phyloP scores from a whole-genome alignment of 1,139 yeast species.

The Suhomyces guaymorum region DNA sequence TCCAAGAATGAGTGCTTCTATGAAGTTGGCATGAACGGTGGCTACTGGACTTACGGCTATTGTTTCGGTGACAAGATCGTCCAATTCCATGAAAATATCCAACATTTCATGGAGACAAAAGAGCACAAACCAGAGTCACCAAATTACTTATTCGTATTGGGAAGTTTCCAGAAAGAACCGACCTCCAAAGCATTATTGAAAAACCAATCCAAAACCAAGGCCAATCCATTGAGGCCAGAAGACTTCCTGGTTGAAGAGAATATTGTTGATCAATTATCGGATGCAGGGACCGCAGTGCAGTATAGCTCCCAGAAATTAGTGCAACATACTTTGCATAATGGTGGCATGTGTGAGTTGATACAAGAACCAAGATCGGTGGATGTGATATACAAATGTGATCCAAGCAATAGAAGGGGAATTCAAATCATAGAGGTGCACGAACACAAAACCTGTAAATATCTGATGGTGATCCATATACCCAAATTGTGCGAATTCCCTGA shows the following conservation, averaged over 20 bases:
- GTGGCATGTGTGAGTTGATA: conserved; percentile 75
- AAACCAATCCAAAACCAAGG: conserved; percentile 24
- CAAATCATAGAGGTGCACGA: conserved; percentile 53
- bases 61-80: conserved; percentile 56
- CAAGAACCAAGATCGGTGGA: conserved; percentile 61
- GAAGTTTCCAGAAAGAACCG: conserved; percentile 36
- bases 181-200: conserved; percentile 21
- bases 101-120: conserved; percentile 24
- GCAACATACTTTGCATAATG: conserved; percentile 56
- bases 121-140: conserved; percentile 40
- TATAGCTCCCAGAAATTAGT: conserved; percentile 34
- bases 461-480: conserved; percentile 59
- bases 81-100: conserved; percentile 55
- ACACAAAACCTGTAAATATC: conserved; percentile 70
- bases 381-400: conserved; percentile 68
- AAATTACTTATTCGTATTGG: conserved; percentile 45
- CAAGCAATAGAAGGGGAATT: conserved; percentile 21
- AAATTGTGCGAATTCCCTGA: conserved; percentile 56
- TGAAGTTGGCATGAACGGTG: conserved; percentile 39
- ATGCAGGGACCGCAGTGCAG: conserved; percentile 12
- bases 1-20: conserved; percentile 31
- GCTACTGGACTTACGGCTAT: conserved; percentile 67
- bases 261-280: conserved; percentile 19
- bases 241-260: conserved; percentile 28
- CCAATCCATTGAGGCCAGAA: conserved; percentile 11